Conservation (phyloP, 1,284 basidiomycete genomes). For the Xerocomus amazonicus region DNA sequence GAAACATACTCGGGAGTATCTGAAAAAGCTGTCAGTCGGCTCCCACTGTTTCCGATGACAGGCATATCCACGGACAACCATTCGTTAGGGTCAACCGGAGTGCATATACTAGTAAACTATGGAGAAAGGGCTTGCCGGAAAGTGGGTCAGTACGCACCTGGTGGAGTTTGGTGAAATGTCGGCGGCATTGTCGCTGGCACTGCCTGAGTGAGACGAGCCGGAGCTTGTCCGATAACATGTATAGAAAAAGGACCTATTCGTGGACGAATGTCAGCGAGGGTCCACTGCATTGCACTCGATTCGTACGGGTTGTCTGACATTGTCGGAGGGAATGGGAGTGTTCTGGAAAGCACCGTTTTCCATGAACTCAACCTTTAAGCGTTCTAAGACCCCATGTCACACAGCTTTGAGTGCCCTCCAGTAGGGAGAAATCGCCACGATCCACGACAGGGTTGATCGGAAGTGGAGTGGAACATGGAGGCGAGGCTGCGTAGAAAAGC, state of each 20-base stretch:
- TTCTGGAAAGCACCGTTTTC: neutral
- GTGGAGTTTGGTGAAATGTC: neutral
- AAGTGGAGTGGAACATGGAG: neutral
- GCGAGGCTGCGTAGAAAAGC: neutral
- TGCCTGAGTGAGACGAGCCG: neutral
- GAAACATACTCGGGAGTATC: conserved; percentile 14
- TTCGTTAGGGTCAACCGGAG: neutral
- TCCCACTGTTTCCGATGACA: neutral
- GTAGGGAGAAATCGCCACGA: conserved; percentile 1
- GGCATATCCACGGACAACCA: neutral
- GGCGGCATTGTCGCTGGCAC: neutral
- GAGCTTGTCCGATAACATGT: neutral
- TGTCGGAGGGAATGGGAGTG: neutral
- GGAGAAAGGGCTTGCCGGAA: conserved; percentile 1
- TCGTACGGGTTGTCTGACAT: conserved; percentile 17
- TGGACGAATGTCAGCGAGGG: neutral
- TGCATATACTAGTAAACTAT: conserved; percentile 5
- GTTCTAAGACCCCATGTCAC: neutral
- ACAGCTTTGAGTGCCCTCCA: conserved; percentile 15
- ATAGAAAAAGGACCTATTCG: conserved; percentile 3
- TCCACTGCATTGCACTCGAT: neutral
- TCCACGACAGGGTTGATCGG: neutral
- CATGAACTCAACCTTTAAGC: conserved; percentile 8
- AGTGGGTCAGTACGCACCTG: conserved; percentile 8
- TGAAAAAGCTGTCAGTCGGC: neutral